phyloP scores from a whole-genome alignment of 352 stramenopile species.

The Phytopythium helicoides region DNA sequence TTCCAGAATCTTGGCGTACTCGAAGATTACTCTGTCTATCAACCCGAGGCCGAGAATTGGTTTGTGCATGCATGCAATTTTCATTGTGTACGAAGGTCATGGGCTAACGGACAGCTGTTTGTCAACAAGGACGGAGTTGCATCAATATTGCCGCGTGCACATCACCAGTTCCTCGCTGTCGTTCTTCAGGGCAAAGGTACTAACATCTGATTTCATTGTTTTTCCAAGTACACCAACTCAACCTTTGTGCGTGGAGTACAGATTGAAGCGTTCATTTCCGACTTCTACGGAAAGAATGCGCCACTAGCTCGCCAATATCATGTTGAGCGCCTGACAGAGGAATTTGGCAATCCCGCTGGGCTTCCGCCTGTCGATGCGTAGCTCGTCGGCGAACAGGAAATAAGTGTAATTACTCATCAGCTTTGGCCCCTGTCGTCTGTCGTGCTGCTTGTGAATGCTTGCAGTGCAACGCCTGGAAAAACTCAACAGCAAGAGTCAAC shows the following conservation, averaged over 20 bases:
- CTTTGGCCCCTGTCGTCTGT: too few species aligned
- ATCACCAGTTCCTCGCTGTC: conserved; percentile 73
- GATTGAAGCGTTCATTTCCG: conserved; percentile 74
- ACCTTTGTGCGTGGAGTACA: conserved; percentile 9
- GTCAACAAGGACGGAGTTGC: conserved; percentile 56
- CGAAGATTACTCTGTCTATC: conserved; percentile 72
- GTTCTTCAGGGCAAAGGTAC: conserved; percentile 71
- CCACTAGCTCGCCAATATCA: conserved; percentile 60
- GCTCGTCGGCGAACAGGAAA: conserved; percentile 1
- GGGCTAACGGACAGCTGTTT: neutral
- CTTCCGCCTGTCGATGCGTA: conserved; percentile 8
- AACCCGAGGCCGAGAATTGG: conserved; percentile 24
- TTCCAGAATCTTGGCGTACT: conserved; percentile 67
- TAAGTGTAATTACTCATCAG: neutral
- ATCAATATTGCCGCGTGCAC: conserved; percentile 61
- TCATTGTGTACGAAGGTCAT: neutral
- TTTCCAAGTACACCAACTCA: neutral
- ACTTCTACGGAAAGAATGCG: conserved; percentile 64
- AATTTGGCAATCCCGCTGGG: conserved; percentile 33
- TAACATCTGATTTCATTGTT: neutral
- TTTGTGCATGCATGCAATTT: neutral
- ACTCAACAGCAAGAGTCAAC: too few species aligned
- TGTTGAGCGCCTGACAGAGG: conserved; percentile 51
- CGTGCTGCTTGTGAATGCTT: too few species aligned
- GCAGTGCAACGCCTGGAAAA: too few species aligned